Conservation (phyloP, 116 monocot genomes). For the Papilionanthe hybrid region DNA sequence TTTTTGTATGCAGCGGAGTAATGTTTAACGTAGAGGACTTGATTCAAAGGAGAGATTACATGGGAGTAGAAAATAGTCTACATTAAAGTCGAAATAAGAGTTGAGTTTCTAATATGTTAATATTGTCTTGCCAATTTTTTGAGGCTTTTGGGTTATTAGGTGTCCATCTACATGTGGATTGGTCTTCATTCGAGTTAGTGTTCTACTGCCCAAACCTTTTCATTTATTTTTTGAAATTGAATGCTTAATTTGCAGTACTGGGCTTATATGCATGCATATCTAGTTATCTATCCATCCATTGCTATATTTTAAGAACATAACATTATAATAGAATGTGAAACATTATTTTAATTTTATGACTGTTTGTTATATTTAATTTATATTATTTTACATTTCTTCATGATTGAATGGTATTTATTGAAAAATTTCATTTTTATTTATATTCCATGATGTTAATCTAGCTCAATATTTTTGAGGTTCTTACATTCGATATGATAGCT, state of each 20-base stretch:
- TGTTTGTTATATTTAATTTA: no score
- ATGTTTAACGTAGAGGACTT: neutral
- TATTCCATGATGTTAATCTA: no score
- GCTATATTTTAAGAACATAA: neutral
- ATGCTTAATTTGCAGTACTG: neutral
- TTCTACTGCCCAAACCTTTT: neutral
- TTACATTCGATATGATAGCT: no score
- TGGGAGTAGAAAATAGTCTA: neutral
- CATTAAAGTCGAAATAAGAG: neutral
- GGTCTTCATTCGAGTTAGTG: neutral
- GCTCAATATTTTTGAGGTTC: no score
- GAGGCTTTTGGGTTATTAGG: neutral
- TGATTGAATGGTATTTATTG: no score
- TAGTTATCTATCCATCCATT: neutral
- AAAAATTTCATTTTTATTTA: no score
- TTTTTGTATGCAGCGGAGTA: neutral
- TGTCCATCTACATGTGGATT: neutral
- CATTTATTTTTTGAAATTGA: neutral
- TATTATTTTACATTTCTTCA: no score
- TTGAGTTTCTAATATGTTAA: neutral
- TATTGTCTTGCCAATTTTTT: neutral
- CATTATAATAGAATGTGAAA: no score
- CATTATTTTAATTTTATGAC: no score
- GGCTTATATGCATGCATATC: neutral
- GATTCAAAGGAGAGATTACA: neutral